Percentiles rank a stretch among this genome's conserved stretches.
These are phyloP conservation scores for Phoenix roebelenii DNA, from an alignment of 176 grass and related monocot species.

Conservation along the genomic window DNA sequence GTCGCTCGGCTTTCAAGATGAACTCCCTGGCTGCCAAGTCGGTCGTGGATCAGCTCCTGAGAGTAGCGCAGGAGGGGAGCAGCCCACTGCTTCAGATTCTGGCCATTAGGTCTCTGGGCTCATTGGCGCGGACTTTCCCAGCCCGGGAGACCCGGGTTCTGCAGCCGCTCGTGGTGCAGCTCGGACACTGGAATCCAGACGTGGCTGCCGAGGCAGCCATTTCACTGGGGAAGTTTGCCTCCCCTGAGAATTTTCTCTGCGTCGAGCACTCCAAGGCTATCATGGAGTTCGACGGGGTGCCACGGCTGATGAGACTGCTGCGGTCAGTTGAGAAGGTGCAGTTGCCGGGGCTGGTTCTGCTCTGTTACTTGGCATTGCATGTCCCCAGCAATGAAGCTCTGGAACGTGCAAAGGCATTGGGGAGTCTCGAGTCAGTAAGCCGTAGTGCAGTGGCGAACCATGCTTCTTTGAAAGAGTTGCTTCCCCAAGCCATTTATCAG, in stretches of 20 bases:
- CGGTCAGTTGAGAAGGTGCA: slow-evolving; percentile 7
- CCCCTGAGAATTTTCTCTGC: slow-evolving; percentile 2
- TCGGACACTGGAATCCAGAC: slow-evolving; percentile 7
- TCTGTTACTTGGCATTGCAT: slow-evolving; percentile 11
- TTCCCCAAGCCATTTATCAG: slow-evolving; percentile 16
- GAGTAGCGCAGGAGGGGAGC: slow-evolving; percentile 4
- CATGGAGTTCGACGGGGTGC: slow-evolving; percentile 10
- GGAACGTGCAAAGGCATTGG: slow-evolving; percentile 14
- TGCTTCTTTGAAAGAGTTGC: slow-evolving; percentile 7
- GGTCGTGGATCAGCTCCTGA: slow-evolving; percentile 17
- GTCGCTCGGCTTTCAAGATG: slow-evolving; percentile 17
- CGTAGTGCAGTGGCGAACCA: neutral
- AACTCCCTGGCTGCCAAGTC: slow-evolving; percentile 17
- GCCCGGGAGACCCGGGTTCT: slow-evolving; percentile 5
- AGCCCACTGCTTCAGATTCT: slow-evolving; percentile 2
- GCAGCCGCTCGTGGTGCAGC: neutral
- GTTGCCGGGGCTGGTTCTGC: slow-evolving; percentile 8
- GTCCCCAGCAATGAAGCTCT: slow-evolving; percentile 15
- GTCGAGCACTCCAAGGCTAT: slow-evolving; percentile 12
- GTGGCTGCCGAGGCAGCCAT: slow-evolving; percentile 2
- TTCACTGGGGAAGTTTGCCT: slow-evolving; percentile 8
- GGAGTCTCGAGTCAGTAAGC: neutral
- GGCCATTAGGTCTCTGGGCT: slow-evolving; percentile 9
- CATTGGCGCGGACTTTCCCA: neutral
- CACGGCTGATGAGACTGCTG: slow-evolving; percentile 6